A percentile compares a stretch with the other conserved stretches of the same genome.
phyloP scores from a whole-genome alignment of 129 eudicot genomes.

The Calendula officinalis region DNA sequence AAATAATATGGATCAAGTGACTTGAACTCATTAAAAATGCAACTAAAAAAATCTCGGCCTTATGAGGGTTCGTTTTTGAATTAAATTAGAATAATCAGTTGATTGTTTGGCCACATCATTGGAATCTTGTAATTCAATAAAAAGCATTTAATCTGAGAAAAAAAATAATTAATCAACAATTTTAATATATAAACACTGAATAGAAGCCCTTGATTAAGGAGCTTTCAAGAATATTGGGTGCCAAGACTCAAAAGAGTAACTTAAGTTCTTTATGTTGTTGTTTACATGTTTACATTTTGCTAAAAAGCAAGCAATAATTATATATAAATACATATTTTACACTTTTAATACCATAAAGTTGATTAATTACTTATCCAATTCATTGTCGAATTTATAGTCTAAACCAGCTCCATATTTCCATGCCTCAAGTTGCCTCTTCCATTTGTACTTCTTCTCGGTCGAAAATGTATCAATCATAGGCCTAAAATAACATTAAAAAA shows the following conservation, averaged over 20 bases:
- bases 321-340: background rate
- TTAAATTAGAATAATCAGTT: too few relatives aligned
- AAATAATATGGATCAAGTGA: background rate
- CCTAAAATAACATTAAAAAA: constrained; percentile 41
- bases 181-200: too few relatives aligned
- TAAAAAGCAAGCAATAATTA: background rate
- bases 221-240: background rate
- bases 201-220: too few relatives aligned
- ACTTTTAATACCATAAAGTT: background rate
- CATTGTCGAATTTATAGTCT: constrained; percentile 54
- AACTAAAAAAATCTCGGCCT: too few relatives aligned
- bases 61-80: too few relatives aligned
- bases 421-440: constrained; percentile 84
- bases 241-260: too few relatives aligned
- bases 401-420: constrained; percentile 96
- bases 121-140: too few relatives aligned
- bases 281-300: constrained; percentile 15
- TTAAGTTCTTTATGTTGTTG: constrained; percentile 4
- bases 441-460: constrained; percentile 50
- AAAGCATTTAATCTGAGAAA: too few relatives aligned
- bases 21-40: too few relatives aligned
- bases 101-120: too few relatives aligned
- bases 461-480: constrained; percentile 53
- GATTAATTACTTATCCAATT: constrained; percentile 4
- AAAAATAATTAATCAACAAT: too few relatives aligned